Evolutionary conservation across 345 rosid genomes (phyloP).

Genomic region (Gossypium mustelinum): DNA sequence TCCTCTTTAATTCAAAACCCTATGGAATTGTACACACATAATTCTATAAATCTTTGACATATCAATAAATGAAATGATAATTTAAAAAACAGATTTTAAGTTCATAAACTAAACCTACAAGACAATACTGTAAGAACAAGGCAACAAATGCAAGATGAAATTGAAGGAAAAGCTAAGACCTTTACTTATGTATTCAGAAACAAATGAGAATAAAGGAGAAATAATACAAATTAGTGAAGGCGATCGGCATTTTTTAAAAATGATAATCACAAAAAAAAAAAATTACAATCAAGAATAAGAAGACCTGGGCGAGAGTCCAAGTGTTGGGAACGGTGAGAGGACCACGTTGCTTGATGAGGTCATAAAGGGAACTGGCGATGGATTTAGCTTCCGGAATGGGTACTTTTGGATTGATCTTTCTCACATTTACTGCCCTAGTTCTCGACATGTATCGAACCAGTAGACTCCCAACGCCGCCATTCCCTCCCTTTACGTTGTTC

Average conservation of each 20-base stretch:
- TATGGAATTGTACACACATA: not conserved
- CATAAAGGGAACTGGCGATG: conserved; percentile 65
- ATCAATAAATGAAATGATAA: not conserved
- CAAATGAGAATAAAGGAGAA: not conserved
- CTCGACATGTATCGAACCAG: conserved; percentile 65
- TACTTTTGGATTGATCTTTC: conserved; percentile 91
- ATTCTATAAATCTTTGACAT: not conserved
- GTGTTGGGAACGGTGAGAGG: conserved; percentile 77
- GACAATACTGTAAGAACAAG: not conserved
- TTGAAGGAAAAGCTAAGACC: not conserved
- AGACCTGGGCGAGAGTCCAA: conserved; percentile 76
- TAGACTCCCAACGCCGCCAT: conserved; percentile 6
- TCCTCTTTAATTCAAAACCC: not conserved
- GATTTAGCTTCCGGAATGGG: conserved; percentile 77
- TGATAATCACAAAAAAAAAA: not conserved
- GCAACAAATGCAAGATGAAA: not conserved
- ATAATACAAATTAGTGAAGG: not conserved
- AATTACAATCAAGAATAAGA: not conserved
- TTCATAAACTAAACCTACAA: not conserved
- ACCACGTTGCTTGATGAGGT: conserved; percentile 55
- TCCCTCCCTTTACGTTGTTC: conserved; percentile 6
- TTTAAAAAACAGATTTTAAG: not conserved
- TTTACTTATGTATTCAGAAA: too few species aligned
- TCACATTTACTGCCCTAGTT: conserved; percentile 65
- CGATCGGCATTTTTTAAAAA: not conserved